Percentiles rank a stretch among this genome's conserved stretches.
These are phyloP conservation scores for Saccharomyces hybrid DNA, from an alignment of 1,139 yeast genomes.

Conservation along the genomic window DNA sequence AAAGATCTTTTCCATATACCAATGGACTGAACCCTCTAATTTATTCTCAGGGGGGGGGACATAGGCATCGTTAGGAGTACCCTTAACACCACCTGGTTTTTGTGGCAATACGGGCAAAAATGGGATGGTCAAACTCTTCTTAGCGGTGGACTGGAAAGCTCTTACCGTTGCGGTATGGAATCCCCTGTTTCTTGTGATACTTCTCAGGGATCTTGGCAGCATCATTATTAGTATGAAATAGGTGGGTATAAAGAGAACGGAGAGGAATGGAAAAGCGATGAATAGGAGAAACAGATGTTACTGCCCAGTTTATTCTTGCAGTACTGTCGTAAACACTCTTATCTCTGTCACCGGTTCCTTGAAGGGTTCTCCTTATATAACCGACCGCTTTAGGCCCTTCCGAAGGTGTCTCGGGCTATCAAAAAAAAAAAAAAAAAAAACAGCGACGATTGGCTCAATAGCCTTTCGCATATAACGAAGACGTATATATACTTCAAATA, in stretches of 20 bases:
- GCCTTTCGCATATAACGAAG: background rate
- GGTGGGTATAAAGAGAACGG: background rate
- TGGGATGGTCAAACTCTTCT: constrained; percentile 34
- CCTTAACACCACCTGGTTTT: constrained; percentile 70
- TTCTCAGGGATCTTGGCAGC: background rate
- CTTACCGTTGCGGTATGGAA: constrained; percentile 8
- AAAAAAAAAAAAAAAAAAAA: background rate
- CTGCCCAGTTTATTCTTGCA: no score
- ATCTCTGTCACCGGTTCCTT: background rate
- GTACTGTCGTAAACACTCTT: no score
- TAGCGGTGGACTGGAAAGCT: constrained; percentile 30
- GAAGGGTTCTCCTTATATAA: background rate
- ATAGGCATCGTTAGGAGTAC: constrained; percentile 71
- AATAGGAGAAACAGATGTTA: no score
- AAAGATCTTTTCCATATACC: constrained; percentile 61
- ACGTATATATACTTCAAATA: background rate
- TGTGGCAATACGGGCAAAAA: constrained; percentile 51
- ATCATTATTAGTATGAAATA: background rate
- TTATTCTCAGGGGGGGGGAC: constrained; percentile 49
- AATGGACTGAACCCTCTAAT: constrained; percentile 61
- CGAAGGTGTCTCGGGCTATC: background rate
- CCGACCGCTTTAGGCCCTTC: background rate
- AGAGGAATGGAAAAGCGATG: no score
- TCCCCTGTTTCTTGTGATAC: constrained; percentile 3
- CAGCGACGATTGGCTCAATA: background rate